Evolutionary conservation across 2,329 filamentous ascomycete species (phyloP).

Genomic region (Sporothrix globosa): DNA sequence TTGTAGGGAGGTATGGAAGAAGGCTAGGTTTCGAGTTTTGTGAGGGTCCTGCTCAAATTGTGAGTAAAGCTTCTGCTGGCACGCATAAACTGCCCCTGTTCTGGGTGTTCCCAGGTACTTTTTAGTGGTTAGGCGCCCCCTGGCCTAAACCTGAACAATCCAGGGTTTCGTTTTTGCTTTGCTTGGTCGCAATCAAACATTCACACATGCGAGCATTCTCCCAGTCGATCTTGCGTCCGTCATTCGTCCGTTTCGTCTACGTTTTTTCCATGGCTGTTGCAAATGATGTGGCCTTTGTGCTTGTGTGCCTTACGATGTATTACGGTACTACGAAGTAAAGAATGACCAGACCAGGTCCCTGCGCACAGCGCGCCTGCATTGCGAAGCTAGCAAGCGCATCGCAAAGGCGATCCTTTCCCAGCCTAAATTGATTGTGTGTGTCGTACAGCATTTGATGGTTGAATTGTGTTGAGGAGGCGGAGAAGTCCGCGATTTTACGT

Average conservation of each 20-base stretch:
- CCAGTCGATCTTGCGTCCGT: slow-evolving; percentile 13
- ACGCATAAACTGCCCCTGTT: slow-evolving; percentile 16
- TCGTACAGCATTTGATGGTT: slow-evolving; percentile 16
- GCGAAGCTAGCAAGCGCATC: slow-evolving; percentile 4
- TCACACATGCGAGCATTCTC: not conserved
- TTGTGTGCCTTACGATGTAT: not conserved
- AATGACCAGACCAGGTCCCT: too few species aligned
- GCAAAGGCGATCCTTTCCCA: not conserved
- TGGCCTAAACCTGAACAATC: slow-evolving; percentile 8
- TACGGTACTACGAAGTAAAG: too few species aligned
- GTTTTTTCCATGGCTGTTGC: not conserved
- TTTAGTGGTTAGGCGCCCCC: not conserved
- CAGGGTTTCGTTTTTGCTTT: slow-evolving; percentile 11
- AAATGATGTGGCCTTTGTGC: not conserved
- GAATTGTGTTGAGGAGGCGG: not conserved
- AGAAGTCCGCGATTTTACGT: not conserved
- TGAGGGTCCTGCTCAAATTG: not conserved
- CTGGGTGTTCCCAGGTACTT: not conserved
- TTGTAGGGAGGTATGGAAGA: not conserved
- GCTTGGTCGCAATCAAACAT: slow-evolving; percentile 23
- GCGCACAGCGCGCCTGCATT: not conserved
- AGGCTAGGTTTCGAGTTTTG: not conserved
- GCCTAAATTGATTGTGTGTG: not conserved
- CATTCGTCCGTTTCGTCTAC: not conserved
- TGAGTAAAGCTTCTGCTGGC: not conserved